These are phyloP conservation scores for Fusarium circinatum DNA, from an alignment of 2,329 filamentous ascomycete genomes.

Conservation along the genomic window DNA sequence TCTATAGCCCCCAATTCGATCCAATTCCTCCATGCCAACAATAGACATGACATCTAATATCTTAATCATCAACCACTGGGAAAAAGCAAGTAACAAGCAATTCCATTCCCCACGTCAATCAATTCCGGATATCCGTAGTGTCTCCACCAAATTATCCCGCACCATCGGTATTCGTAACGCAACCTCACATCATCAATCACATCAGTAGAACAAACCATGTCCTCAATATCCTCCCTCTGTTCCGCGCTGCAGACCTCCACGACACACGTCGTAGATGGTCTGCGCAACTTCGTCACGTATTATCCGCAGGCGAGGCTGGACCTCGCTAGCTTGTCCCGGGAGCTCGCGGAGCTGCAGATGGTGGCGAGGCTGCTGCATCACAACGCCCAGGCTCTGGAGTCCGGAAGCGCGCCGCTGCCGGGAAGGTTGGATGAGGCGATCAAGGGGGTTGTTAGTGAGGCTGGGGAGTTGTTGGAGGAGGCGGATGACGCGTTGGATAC, in stretches of 20 bases:
- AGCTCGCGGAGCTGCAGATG: slow-evolving; percentile 43
- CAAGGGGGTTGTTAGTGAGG: slow-evolving; percentile 30
- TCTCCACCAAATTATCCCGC: slow-evolving; percentile 30
- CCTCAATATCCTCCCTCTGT: slow-evolving; percentile 35
- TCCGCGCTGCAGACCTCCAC: slow-evolving; percentile 35
- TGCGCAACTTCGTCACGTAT: slow-evolving; percentile 39
- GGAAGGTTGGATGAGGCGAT: slow-evolving; percentile 23
- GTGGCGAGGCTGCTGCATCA: slow-evolving; percentile 40
- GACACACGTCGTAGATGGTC: slow-evolving; percentile 29
- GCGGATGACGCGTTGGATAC: slow-evolving; percentile 36
- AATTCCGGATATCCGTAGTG: slow-evolving; percentile 12
- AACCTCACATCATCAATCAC: slow-evolving; percentile 15
- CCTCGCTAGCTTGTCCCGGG: slow-evolving; percentile 40
- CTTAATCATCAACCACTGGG: background rate
- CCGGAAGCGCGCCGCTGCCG: slow-evolving; percentile 18
- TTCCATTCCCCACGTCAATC: slow-evolving; percentile 5
- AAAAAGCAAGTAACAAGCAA: background rate
- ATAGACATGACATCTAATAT: background rate
- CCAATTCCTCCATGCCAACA: background rate
- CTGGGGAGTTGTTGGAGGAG: slow-evolving; percentile 35
- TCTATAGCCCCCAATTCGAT: background rate
- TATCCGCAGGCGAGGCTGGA: slow-evolving; percentile 40
- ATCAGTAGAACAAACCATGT: background rate
- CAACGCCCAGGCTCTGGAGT: slow-evolving; percentile 35
- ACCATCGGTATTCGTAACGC: background rate